phyloP scores from a whole-genome alignment of 148 eudicot species.

The Cornus florida region DNA sequence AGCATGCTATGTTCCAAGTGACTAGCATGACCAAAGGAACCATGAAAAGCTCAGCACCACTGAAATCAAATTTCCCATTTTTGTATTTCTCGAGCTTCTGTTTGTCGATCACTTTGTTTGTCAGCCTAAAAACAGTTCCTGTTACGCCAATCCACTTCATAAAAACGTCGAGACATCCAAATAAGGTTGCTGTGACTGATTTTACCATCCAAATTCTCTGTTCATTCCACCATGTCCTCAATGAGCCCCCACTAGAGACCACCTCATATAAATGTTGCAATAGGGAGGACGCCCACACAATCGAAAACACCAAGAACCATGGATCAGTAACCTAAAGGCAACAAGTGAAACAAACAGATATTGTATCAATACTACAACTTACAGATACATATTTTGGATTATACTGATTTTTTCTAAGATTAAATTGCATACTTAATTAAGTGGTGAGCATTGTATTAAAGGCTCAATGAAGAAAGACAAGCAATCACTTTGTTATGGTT shows the following conservation, averaged over 20 bases:
- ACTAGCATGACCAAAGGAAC: background rate
- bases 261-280: constrained; percentile 11
- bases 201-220: constrained; percentile 18
- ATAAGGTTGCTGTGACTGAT: background rate
- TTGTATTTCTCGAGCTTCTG: constrained; percentile 12
- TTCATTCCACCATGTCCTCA: constrained; percentile 15
- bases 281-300: background rate
- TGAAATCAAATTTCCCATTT: constrained; percentile 11
- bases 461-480: background rate
- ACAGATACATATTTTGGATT: background rate
- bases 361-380: background rate
- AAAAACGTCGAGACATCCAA: constrained; percentile 6
- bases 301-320: constrained; percentile 3
- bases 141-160: background rate
- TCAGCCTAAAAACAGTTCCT: background rate
- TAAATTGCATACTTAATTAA: too few relatives aligned
- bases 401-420: too few relatives aligned
- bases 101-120: constrained; percentile 8
- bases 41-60: constrained; percentile 4
- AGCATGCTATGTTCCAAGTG: background rate
- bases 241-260: constrained; percentile 3
- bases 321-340: background rate
- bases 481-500: too few relatives aligned
- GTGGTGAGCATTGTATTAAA: background rate
- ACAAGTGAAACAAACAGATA: background rate